phyloP scores from a whole-genome alignment of 78 protist genomes.

The Thecamonas trahens region DNA sequence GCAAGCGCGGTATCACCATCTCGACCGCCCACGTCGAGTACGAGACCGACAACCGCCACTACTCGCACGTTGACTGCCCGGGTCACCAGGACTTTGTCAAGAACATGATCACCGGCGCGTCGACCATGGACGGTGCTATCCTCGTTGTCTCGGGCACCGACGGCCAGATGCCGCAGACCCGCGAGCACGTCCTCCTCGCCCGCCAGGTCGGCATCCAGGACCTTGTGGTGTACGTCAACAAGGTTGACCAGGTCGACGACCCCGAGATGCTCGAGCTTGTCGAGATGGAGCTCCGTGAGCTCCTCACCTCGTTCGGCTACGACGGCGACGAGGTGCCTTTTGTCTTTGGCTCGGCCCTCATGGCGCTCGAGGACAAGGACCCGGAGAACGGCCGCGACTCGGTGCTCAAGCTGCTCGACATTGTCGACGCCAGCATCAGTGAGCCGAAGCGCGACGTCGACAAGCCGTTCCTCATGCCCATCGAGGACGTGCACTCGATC shows the following conservation, averaged over 20 bases:
- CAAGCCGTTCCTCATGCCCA: slow-evolving; percentile 90
- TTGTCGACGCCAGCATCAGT: slow-evolving; percentile 57
- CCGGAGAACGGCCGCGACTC: slow-evolving; percentile 49
- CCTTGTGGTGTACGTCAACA: slow-evolving; percentile 87
- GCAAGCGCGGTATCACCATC: slow-evolving; percentile 94
- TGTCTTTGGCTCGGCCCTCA: slow-evolving; percentile 71
- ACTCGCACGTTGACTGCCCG: slow-evolving; percentile 94
- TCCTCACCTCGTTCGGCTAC: slow-evolving; percentile 70
- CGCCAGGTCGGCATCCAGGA: slow-evolving; percentile 76
- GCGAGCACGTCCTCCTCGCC: slow-evolving; percentile 90
- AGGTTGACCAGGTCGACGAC: slow-evolving; percentile 81
- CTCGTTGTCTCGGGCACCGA: slow-evolving; percentile 86
- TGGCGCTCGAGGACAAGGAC: slow-evolving; percentile 58
- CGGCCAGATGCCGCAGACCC: slow-evolving; percentile 94
- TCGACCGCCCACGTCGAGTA: slow-evolving; percentile 87
- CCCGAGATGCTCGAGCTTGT: slow-evolving; percentile 82
- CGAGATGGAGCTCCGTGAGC: slow-evolving; percentile 84
- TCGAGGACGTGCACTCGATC: slow-evolving; percentile 85
- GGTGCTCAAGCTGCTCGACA: slow-evolving; percentile 67
- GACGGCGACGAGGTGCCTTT: slow-evolving; percentile 69
- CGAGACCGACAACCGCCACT: slow-evolving; percentile 76
- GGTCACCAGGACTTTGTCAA: slow-evolving; percentile 33
- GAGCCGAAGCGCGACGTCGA: slow-evolving; percentile 67
- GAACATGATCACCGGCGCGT: slow-evolving; percentile 94
- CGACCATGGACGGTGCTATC: slow-evolving; percentile 94